phyloP scores from a whole-genome alignment of 2,329 filamentous ascomycete genomes.

The Fusarium penzigii region DNA sequence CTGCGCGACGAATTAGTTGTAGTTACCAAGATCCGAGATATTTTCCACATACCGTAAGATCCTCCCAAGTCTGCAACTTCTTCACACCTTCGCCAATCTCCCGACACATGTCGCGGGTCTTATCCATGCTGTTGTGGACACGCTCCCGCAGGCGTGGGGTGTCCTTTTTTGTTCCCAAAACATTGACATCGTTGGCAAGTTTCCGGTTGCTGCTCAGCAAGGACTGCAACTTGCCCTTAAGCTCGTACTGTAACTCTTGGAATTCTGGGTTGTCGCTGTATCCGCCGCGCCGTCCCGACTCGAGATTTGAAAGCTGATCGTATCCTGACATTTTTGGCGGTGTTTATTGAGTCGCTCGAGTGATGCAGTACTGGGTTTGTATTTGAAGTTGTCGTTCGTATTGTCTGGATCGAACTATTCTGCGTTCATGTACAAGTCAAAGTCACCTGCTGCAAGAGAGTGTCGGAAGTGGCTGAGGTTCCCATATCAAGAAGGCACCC shows the following conservation, averaged over 20 bases:
- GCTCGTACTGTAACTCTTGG: slow-evolving; percentile 74
- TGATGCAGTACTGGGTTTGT: no score
- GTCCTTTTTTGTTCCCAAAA: slow-evolving; percentile 87
- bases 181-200: slow-evolving; percentile 78
- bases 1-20: slow-evolving; percentile 45
- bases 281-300: slow-evolving; percentile 73
- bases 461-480: slow-evolving; percentile 23
- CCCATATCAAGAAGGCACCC: slow-evolving; percentile 7
- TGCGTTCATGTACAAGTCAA: slow-evolving; percentile 13
- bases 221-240: slow-evolving; percentile 87
- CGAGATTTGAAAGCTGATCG: slow-evolving; percentile 80
- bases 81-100: slow-evolving; percentile 92
- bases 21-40: slow-evolving; percentile 6
- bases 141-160: slow-evolving; percentile 88
- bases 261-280: slow-evolving; percentile 95
- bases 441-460: slow-evolving; percentile 29
- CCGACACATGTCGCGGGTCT: slow-evolving; percentile 84
- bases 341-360: not conserved
- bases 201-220: slow-evolving; percentile 86
- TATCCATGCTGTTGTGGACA: slow-evolving; percentile 83
- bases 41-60: slow-evolving; percentile 65
- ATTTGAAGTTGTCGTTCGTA: not conserved
- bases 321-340: slow-evolving; percentile 76
- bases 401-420: slow-evolving; percentile 2
- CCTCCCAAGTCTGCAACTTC: slow-evolving; percentile 84